A percentile compares a stretch with the other conserved stretches of the same genome.
These are phyloP conservation scores for Malassezia obtusa DNA, from an alignment of 1,284 basidiomycete species.

Conservation along the genomic window DNA sequence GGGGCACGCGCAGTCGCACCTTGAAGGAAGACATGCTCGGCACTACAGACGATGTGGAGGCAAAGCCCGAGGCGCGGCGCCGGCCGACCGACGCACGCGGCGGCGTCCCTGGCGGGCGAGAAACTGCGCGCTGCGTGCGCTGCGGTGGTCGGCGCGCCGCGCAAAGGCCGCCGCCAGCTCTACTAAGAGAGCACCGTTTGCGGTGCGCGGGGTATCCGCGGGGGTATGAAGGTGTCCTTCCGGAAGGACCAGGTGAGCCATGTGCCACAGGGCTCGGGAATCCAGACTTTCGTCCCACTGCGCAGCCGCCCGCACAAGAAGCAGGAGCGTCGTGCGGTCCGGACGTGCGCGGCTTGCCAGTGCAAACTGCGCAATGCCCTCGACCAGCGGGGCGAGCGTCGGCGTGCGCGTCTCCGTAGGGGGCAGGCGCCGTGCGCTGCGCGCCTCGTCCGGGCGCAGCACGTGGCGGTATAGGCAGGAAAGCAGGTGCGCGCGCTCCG, in stretches of 20 bases:
- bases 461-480: not conserved
- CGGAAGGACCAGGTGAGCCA: constrained; percentile 2
- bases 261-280: constrained; percentile 11
- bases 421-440: not conserved
- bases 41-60: constrained; percentile 6
- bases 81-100: not conserved
- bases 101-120: constrained; percentile 1
- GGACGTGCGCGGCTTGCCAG: not conserved
- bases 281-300: constrained; percentile 9
- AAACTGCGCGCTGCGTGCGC: not conserved
- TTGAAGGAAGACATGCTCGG: constrained; percentile 12
- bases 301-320: constrained; percentile 2
- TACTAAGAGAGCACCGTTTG: not conserved
- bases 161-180: constrained; percentile 5
- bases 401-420: not conserved
- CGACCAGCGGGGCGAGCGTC: not conserved
- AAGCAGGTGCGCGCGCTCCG: not conserved
- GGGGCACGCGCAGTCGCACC: constrained; percentile 17
- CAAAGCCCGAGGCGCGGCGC: not conserved
- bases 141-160: constrained; percentile 1
- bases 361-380: not conserved
- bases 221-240: not conserved
- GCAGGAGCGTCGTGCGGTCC: not conserved
- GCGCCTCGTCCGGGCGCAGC: not conserved
- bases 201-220: not conserved